phyloP scores from a whole-genome alignment of 345 rosid species.

The Schrenkiella parvula region DNA sequence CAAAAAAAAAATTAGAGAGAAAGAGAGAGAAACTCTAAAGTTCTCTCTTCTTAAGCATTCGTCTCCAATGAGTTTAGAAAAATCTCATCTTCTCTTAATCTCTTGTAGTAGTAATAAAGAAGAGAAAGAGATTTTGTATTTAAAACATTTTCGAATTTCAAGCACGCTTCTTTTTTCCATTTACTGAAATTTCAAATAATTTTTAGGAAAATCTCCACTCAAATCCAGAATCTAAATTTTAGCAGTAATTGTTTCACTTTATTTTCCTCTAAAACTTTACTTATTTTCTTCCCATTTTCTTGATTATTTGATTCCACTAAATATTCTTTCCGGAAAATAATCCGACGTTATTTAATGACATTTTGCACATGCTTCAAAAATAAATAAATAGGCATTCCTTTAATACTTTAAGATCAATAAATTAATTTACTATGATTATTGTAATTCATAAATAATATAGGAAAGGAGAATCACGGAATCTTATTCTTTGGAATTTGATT shows the following conservation, averaged over 20 bases:
- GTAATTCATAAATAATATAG: neutral
- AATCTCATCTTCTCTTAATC: neutral
- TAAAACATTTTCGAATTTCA: neutral
- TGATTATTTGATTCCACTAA: neutral
- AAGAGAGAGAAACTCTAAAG: neutral
- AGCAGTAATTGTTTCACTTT: neutral
- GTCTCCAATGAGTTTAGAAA: neutral
- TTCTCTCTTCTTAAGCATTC: conserved; percentile 2
- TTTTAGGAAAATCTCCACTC: conserved; percentile 16
- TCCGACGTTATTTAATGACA: conserved; percentile 2
- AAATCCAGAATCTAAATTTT: neutral
- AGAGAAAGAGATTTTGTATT: neutral
- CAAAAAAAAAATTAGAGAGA: too few species aligned
- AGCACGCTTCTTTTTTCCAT: conserved; percentile 3
- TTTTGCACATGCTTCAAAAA: neutral
- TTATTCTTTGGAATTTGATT: conserved; percentile 5
- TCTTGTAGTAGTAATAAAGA: neutral
- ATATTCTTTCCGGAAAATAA: neutral
- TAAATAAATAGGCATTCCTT: neutral
- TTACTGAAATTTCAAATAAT: neutral
- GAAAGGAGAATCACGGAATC: conserved; percentile 8
- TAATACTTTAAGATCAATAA: neutral
- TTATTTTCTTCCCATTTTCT: conserved; percentile 1
- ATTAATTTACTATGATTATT: neutral
- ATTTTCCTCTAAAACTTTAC: conserved; percentile 7